These are phyloP conservation scores for Suhomyces bribrorum DNA, from an alignment of 1,139 yeast species.

Conservation along the genomic window DNA sequence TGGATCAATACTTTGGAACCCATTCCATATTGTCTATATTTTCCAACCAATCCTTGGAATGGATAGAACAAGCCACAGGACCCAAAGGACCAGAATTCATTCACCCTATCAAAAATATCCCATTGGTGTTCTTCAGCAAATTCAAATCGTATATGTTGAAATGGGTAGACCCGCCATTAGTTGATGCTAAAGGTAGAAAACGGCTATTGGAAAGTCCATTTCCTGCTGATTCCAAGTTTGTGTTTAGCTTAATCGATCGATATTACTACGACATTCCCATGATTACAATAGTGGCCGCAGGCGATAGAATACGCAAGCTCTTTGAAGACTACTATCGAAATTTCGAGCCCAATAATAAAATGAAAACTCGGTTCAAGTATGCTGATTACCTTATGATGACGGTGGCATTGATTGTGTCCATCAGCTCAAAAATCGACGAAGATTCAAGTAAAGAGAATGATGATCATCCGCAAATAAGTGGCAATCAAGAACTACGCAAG, in stretches of 20 bases:
- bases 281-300: constrained; percentile 14
- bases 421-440: constrained; percentile 24
- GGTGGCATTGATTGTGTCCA: constrained; percentile 28
- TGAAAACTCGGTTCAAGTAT: constrained; percentile 18
- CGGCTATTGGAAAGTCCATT: constrained; percentile 30
- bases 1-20: constrained; percentile 34
- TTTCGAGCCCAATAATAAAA: constrained; percentile 9
- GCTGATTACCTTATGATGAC: constrained; percentile 40
- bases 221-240: constrained; percentile 26
- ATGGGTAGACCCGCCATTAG: constrained; percentile 39
- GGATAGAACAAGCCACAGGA: constrained; percentile 33
- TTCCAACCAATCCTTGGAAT: constrained; percentile 36
- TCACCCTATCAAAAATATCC: constrained; percentile 35
- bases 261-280: constrained; percentile 18
- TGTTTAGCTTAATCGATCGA: constrained; percentile 25
- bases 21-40: constrained; percentile 43
- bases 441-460: constrained; percentile 2
- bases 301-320: constrained; percentile 10
- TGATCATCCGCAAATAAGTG: not conserved
- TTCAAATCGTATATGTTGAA: constrained; percentile 23
- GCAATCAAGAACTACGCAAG: constrained; percentile 3
- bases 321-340: constrained; percentile 20
- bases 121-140: constrained; percentile 26
- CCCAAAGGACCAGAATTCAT: constrained; percentile 23
- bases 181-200: constrained; percentile 23